Conservation (phyloP, 345 rosid genomes). For the Rhizophora apiculata region DNA sequence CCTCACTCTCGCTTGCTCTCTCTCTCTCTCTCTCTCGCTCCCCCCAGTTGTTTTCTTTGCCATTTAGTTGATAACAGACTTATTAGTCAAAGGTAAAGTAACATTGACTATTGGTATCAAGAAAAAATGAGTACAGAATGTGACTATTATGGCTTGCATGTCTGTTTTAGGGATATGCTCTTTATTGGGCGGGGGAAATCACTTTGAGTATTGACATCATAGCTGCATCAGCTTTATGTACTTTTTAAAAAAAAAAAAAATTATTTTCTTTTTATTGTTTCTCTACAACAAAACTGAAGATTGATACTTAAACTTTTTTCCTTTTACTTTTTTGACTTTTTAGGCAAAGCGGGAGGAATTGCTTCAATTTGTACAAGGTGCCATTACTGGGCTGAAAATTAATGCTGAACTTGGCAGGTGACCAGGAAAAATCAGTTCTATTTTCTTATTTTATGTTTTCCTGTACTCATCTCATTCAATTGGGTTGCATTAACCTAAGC, state of each 20-base stretch:
- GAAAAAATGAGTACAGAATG: neutral
- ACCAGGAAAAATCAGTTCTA: constrained; percentile 14
- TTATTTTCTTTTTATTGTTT: neutral
- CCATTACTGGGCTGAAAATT: constrained; percentile 81
- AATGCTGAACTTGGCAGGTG: constrained; percentile 77
- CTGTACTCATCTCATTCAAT: constrained; percentile 9
- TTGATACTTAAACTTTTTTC: constrained; percentile 15
- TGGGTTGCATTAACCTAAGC: neutral
- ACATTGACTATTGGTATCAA: no score
- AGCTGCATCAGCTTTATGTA: neutral
- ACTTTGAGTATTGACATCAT: neutral
- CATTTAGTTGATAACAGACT: no score
- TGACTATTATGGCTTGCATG: neutral
- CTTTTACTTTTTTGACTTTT: constrained; percentile 10
- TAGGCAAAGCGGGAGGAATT: constrained; percentile 96
- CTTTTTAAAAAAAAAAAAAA: neutral
- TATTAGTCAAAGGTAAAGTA: no score
- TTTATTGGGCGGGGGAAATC: neutral
- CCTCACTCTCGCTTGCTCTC: no score
- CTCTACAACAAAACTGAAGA: constrained; percentile 10
- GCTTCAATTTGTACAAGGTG: constrained; percentile 88
- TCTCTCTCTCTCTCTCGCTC: no score
- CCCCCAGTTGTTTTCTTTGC: no score
- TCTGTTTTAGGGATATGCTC: constrained; percentile 1
- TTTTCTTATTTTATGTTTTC: neutral